phyloP scores from a whole-genome alignment of 1,139 yeast species.

The Protomyces inouyei region DNA sequence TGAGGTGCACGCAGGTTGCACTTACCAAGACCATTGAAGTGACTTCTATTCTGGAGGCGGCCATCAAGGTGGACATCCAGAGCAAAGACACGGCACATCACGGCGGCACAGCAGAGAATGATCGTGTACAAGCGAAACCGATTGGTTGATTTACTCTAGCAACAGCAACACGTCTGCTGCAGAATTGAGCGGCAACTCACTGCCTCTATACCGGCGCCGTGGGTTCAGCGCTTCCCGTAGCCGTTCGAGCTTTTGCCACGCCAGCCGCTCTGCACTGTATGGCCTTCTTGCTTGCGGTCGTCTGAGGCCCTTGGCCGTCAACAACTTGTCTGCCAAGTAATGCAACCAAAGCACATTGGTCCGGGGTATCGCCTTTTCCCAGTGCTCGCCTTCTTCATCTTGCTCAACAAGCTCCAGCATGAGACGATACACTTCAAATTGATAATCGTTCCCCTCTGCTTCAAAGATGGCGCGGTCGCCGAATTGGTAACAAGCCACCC shows the following conservation, averaged over 20 bases:
- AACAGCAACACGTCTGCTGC: neutral
- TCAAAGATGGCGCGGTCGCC: conserved; percentile 52
- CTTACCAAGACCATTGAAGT: conserved; percentile 56
- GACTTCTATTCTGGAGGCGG: conserved; percentile 58
- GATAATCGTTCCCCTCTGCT: conserved; percentile 46
- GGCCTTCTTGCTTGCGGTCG: conserved; percentile 2
- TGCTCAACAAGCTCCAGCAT: conserved; percentile 41
- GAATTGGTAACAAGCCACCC: conserved; percentile 39
- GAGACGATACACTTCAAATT: conserved; percentile 50
- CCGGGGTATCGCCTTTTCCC: conserved; percentile 44
- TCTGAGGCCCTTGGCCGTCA: conserved; percentile 42
- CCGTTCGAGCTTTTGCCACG: conserved; percentile 20
- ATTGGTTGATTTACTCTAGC: neutral
- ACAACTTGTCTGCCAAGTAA: conserved; percentile 45
- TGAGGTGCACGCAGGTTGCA: conserved; percentile 68
- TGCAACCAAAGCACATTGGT: conserved; percentile 53
- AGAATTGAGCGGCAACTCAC: neutral
- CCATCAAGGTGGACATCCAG: conserved; percentile 54
- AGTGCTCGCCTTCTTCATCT: conserved; percentile 37
- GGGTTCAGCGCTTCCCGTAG: conserved; percentile 27
- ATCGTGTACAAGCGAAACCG: conserved; percentile 22
- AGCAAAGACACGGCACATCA: conserved; percentile 26
- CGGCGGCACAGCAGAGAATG: conserved; percentile 33
- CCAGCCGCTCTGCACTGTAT: conserved; percentile 7
- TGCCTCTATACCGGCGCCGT: conserved; percentile 11